phyloP scores from a whole-genome alignment of 1,139 yeast species.

The Yamadazyma songkhlaensis region DNA sequence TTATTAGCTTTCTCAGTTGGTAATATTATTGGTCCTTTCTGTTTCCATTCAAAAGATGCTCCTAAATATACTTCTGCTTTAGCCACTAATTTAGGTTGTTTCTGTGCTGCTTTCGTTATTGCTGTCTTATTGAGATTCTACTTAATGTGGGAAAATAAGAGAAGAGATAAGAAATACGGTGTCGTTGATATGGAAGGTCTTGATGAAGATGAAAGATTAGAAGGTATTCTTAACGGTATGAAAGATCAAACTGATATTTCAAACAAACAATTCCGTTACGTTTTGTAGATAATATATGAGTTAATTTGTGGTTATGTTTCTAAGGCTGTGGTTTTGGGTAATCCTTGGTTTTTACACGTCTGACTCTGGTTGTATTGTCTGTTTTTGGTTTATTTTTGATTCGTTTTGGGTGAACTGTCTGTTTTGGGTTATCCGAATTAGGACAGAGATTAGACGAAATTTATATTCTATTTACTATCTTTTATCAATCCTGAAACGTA shows the following conservation, averaged over 20 bases:
- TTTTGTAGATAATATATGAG: constrained; percentile 7
- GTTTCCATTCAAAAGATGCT: constrained; percentile 24
- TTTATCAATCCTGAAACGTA: constrained; percentile 5
- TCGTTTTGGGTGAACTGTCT: too few species aligned
- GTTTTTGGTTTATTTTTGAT: too few species aligned
- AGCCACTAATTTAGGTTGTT: constrained; percentile 13
- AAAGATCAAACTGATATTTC: constrained; percentile 32
- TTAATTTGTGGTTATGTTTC: too few species aligned
- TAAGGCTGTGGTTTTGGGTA: too few species aligned
- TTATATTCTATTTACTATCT: background rate
- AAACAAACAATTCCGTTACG: constrained; percentile 28
- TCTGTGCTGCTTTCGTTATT: constrained; percentile 19
- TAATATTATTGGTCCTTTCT: constrained; percentile 27
- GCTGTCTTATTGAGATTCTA: constrained; percentile 23
- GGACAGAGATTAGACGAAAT: background rate
- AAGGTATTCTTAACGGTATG: constrained; percentile 32
- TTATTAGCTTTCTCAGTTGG: constrained; percentile 27
- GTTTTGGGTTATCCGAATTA: too few species aligned
- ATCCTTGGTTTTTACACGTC: too few species aligned
- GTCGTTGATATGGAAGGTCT: constrained; percentile 9
- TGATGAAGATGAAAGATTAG: constrained; percentile 21
- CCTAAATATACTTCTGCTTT: constrained; percentile 37
- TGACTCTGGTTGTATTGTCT: too few species aligned
- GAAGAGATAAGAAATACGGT: constrained; percentile 22
- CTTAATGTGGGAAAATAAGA: constrained; percentile 23